phyloP scores from a whole-genome alignment of 306 rosid species.

The Trifolium subterraneum region DNA sequence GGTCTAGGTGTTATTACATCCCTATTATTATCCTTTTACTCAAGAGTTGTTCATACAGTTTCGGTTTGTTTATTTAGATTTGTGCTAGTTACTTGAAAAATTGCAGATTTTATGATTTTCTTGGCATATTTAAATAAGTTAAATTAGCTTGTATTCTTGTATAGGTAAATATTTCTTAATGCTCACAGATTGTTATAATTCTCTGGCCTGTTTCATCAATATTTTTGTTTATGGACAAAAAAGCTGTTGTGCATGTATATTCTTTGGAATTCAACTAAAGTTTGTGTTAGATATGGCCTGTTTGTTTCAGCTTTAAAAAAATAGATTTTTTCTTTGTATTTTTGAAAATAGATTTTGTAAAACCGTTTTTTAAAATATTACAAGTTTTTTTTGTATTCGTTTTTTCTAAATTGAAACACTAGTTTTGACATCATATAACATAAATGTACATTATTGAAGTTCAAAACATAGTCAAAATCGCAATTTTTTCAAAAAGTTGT shows the following conservation, averaged over 20 bases:
- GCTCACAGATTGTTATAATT: constrained; percentile 30
- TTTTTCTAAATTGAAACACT: no score
- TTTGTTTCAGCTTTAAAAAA: no score
- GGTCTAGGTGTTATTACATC: neutral
- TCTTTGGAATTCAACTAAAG: no score
- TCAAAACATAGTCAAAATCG: no score
- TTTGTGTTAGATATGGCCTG: no score
- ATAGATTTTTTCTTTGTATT: no score
- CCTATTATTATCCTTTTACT: neutral
- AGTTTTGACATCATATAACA: no score
- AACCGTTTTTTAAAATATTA: no score
- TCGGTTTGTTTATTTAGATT: constrained; percentile 21
- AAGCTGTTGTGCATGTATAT: neutral
- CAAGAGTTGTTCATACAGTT: neutral
- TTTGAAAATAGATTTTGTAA: no score
- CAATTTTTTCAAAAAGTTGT: no score
- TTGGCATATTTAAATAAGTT: constrained; percentile 28
- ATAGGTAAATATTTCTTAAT: constrained; percentile 35
- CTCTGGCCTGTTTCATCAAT: neutral
- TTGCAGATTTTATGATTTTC: constrained; percentile 31
- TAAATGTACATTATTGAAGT: no score
- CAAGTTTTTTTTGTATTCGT: no score
- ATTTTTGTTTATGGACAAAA: neutral
- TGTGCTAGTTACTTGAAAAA: constrained; percentile 34
- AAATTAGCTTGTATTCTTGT: constrained; percentile 35